A percentile compares a stretch with the other conserved stretches of the same genome.
Evolutionary conservation across 306 rosid species (phyloP).

Genomic region (barrel medic (Medicago truncatula)): DNA sequence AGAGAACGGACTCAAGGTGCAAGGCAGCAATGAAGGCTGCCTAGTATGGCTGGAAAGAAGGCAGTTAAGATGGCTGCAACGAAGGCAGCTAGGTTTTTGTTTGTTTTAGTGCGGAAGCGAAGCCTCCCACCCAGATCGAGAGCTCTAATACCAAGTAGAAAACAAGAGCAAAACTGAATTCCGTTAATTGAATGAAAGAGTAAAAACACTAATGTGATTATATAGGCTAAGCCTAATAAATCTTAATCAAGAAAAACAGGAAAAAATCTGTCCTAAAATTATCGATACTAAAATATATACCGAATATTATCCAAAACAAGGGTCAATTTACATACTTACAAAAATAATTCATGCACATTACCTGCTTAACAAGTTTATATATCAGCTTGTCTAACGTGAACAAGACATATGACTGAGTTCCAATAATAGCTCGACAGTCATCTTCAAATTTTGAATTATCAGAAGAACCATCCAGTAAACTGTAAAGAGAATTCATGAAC

Average conservation of each 20-base stretch:
- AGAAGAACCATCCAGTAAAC: conserved; percentile 94
- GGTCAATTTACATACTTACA: neutral
- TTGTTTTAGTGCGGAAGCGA: neutral
- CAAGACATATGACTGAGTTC: conserved; percentile 92
- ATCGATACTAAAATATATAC: neutral
- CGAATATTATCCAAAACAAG: neutral
- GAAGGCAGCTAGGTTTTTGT: neutral
- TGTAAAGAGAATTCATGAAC: conserved; percentile 93
- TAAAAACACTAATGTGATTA: conserved; percentile 2
- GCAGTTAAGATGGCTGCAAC: neutral
- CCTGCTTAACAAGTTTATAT: conserved; percentile 97
- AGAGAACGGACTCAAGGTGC: too few relatives aligned
- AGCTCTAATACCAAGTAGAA: neutral
- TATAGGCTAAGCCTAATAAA: neutral
- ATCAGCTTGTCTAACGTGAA: conserved; percentile 96
- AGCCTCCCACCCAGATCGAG: conserved; percentile 5
- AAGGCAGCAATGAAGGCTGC: neutral
- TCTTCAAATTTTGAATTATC: conserved; percentile 97
- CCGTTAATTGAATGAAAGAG: neutral
- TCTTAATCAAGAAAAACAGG: neutral
- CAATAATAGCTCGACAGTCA: conserved; percentile 96
- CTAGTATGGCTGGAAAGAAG: neutral
- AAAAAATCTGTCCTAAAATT: neutral
- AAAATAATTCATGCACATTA: conserved; percentile 35
- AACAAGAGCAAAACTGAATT: neutral